These are phyloP conservation scores for Ciborinia camelliae DNA, from an alignment of 2,329 filamentous ascomycete species.

Conservation along the genomic window DNA sequence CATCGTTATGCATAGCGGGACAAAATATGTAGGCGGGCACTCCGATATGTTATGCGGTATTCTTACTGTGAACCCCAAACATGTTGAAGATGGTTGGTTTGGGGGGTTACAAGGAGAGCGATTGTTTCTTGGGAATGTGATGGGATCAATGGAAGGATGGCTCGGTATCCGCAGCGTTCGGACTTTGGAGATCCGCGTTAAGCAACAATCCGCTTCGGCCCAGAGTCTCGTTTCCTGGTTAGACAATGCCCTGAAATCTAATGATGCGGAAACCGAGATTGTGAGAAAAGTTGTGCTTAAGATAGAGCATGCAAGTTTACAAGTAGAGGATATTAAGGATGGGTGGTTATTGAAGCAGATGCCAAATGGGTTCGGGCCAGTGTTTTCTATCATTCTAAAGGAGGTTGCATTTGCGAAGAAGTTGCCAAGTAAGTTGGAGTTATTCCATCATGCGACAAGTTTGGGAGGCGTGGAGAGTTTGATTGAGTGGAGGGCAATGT, in stretches of 20 bases:
- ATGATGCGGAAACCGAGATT: constrained; percentile 29
- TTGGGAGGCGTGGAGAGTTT: constrained; percentile 91
- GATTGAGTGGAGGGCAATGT: constrained; percentile 95
- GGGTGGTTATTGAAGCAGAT: constrained; percentile 83
- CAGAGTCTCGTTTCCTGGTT: constrained; percentile 71
- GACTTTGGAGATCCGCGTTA: constrained; percentile 79
- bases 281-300: constrained; percentile 55
- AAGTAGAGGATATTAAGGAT: constrained; percentile 56
- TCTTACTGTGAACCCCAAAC: constrained; percentile 58
- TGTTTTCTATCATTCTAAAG: constrained; percentile 73
- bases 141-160: constrained; percentile 91
- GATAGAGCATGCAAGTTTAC: constrained; percentile 76
- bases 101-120: constrained; percentile 58
- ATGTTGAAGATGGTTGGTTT: constrained; percentile 54
- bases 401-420: constrained; percentile 57
- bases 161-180: constrained; percentile 81
- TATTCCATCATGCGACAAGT: constrained; percentile 95
- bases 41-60: constrained; percentile 90
- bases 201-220: constrained; percentile 71
- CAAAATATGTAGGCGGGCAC: constrained; percentile 95
- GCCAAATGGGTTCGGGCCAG: constrained; percentile 85
- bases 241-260: constrained; percentile 35
- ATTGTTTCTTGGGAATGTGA: constrained; percentile 73
- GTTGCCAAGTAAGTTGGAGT: constrained; percentile 71
- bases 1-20: constrained; percentile 86